A percentile compares a stretch with the other conserved stretches of the same genome.
Evolutionary conservation across 441 rosid genomes (phyloP).

Genomic region (Sinapis alba): DNA sequence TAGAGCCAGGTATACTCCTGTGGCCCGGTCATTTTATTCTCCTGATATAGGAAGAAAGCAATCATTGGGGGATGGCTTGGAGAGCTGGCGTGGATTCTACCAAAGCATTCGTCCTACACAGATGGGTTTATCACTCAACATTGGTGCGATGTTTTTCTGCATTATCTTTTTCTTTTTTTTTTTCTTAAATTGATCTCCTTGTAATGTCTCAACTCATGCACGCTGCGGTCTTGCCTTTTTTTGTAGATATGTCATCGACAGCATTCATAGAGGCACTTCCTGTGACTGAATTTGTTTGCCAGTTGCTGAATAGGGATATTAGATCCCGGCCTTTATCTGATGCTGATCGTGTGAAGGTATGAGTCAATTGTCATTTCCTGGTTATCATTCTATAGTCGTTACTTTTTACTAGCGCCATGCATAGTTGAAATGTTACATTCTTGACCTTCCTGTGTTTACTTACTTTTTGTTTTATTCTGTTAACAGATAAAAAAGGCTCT

Average conservation of each 20-base stretch:
- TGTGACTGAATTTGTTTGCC: conserved; percentile 70
- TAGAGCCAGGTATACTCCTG: conserved; percentile 72
- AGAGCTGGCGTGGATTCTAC: conserved; percentile 98
- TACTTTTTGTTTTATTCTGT: conserved; percentile 7
- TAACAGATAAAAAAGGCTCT: conserved; percentile 91
- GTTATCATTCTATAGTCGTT: not conserved
- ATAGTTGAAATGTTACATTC: not conserved
- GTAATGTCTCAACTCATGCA: conserved; percentile 20
- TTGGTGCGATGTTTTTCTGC: conserved; percentile 48
- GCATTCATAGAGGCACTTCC: conserved; percentile 92
- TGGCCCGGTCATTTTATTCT: conserved; percentile 91
- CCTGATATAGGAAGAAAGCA: conserved; percentile 85
- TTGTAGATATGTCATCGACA: conserved; percentile 91
- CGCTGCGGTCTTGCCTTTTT: conserved; percentile 19
- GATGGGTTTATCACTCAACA: conserved; percentile 90
- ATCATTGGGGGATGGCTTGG: conserved; percentile 88
- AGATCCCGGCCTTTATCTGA: conserved; percentile 76
- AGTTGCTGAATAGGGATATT: conserved; percentile 71
- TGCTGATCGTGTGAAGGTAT: conserved; percentile 93
- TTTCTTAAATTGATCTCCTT: not conserved
- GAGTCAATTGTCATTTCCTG: conserved; percentile 7
- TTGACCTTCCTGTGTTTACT: not conserved
- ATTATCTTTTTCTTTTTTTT: no score
- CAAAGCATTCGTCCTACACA: conserved; percentile 99
- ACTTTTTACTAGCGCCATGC: no score